Evolutionary conservation across 345 rosid genomes (phyloP).

Genomic region (Aegle marmelos): DNA sequence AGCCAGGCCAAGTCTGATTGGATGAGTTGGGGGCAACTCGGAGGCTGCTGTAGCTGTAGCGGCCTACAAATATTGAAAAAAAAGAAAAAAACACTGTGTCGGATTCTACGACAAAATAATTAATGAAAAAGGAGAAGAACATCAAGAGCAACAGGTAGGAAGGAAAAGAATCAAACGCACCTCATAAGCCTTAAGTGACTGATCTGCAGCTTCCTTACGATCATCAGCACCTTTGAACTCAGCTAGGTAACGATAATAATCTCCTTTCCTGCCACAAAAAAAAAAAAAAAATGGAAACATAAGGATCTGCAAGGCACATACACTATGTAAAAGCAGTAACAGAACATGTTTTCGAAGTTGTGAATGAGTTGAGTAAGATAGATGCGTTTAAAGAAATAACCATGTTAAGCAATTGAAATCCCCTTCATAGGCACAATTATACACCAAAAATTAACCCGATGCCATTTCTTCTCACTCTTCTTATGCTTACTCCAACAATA

Average conservation of each 20-base stretch:
- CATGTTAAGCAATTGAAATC: not conserved
- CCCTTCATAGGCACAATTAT: not conserved
- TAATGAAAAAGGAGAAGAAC: not conserved
- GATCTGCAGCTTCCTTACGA: slow-evolving; percentile 56
- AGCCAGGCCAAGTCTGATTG: slow-evolving; percentile 81
- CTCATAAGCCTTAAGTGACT: slow-evolving; percentile 58
- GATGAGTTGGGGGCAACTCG: slow-evolving; percentile 73
- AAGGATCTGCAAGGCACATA: not conserved
- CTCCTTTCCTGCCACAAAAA: slow-evolving; percentile 46
- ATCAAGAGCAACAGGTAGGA: not conserved
- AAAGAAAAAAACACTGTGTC: not conserved
- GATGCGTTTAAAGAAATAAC: not conserved
- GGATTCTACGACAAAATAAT: not conserved
- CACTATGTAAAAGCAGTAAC: not conserved
- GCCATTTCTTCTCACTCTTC: not conserved
- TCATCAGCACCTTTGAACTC: slow-evolving; percentile 44
- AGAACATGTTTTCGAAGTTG: not conserved
- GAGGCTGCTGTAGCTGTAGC: slow-evolving; percentile 45
- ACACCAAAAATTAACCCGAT: not conserved
- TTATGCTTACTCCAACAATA: not conserved
- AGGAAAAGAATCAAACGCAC: slow-evolving; percentile 18
- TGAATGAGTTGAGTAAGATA: not conserved
- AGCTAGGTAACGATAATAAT: slow-evolving; percentile 51
- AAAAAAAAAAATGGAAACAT: not conserved
- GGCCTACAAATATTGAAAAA: slow-evolving; percentile 30